Base-by-base conservation (phyloP, 1,284 basidiomycete genomes). In the Tilletia setariae region DNA sequence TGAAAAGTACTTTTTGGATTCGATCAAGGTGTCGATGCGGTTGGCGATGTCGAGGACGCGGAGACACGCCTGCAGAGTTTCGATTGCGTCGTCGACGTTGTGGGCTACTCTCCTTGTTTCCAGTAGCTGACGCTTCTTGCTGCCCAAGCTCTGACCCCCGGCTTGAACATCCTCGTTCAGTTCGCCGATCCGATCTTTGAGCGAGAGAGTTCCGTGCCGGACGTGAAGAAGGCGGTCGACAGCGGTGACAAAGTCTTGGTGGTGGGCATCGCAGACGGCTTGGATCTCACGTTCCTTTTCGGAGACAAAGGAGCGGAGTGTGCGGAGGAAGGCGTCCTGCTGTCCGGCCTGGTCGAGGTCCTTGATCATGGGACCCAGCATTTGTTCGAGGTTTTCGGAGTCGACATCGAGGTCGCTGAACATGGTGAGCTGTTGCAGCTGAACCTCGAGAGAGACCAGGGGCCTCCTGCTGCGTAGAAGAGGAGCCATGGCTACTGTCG, bases 241-340 rank as follows among this genome's bases (percentile, higher is more conserved):
- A 8, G 94, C 96, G 25, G 90, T 90, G 28, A 97, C 93, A 81
- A 99, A 98, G 83, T 98, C 96, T 19, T 28, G 23, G 82, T 98
- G 97, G 83, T 98, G 98, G 76, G 91, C 90, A 69, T 90, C 89
- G 84, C 96, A 98, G 84, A 98, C 94, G 70, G 88, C 89, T 85
- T 98, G 93, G 79, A 99, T 98, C 84, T 98, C 94, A 68, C 87
- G 86, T 82, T 99, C 96, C 84, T 98, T 97, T 73, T 93, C 89
- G 77, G 91, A 89, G 64, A 98, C 91, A 77, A 98, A 91, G 21
- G 86, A 86, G 76, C 93, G 90, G 64, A 98, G 86, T 51, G 90
- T 92, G 59, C 90, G 88, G 43, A 98, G 87, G 83, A 94, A 98
- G 15, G 89, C 88, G 71, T 97, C 93, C 79, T 97, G 93, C 78